Percentiles rank a stretch among this genome's conserved stretches.
phyloP scores from a whole-genome alignment of 495 filamentous ascomycete species.

The Xylaria flabelliformis region DNA sequence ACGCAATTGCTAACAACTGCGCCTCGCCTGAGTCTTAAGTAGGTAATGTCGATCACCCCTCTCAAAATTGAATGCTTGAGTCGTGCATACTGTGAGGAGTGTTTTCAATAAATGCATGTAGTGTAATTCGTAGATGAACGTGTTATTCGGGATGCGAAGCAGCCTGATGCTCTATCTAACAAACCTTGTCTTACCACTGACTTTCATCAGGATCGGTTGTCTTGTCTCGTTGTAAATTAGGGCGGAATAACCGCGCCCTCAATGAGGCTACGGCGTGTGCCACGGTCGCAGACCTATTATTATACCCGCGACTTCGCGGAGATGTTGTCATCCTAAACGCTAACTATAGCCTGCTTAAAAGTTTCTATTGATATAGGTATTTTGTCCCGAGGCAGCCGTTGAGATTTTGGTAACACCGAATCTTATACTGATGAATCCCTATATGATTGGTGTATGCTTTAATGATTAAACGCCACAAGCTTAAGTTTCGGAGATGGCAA shows the following conservation, averaged over 20 bases:
- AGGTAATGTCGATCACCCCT: slow-evolving; percentile 15
- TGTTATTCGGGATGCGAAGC: slow-evolving; percentile 13
- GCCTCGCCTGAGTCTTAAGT: not conserved
- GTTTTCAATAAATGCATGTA: slow-evolving; percentile 3
- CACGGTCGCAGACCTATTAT: not conserved
- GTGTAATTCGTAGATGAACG: not conserved
- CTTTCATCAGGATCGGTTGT: not conserved
- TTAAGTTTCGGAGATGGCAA: not conserved
- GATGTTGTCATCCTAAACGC: too few relatives aligned
- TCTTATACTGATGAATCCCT: not conserved
- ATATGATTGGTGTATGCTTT: not conserved
- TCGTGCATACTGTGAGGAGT: not conserved
- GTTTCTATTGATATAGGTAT: not conserved
- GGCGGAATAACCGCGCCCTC: not conserved
- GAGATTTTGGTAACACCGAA: not conserved
- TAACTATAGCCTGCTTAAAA: not conserved
- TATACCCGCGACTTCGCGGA: not conserved
- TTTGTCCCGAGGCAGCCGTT: not conserved
- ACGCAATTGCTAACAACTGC: not conserved
- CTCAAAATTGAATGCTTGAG: not conserved
- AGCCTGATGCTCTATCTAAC: not conserved
- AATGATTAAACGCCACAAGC: slow-evolving; percentile 6
- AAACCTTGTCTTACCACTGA: not conserved
- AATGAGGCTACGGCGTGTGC: not conserved
- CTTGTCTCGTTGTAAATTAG: not conserved